A percentile compares a stretch with the other conserved stretches of the same genome.
Evolutionary conservation across 805 yeast species (phyloP).

Genomic region (Jamesozyma rosinii): DNA sequence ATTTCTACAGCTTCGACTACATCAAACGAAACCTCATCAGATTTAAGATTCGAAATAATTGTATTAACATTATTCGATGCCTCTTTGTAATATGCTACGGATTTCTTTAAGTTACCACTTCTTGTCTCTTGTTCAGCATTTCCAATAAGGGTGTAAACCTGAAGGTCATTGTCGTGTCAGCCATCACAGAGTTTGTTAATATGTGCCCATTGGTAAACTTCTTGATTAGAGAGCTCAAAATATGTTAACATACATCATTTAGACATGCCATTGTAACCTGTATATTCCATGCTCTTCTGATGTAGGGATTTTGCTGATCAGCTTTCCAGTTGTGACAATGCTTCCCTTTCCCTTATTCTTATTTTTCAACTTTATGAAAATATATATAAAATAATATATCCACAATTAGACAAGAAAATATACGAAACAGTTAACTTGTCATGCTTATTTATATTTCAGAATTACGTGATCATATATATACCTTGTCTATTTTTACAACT

Average conservation of each 20-base stretch:
- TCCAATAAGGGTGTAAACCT: conserved; percentile 45
- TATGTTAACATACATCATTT: not conserved
- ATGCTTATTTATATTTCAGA: too few species aligned
- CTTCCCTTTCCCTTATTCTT: too few species aligned
- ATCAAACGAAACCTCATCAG: conserved; percentile 11
- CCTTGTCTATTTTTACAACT: too few species aligned
- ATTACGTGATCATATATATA: too few species aligned
- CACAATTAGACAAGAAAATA: too few species aligned
- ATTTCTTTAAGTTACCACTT: conserved; percentile 31
- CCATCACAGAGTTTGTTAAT: conserved; percentile 1
- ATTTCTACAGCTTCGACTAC: conserved; percentile 26
- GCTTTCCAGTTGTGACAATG: too few species aligned
- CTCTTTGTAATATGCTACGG: conserved; percentile 4
- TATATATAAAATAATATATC: too few species aligned
- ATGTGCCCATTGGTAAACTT: not conserved
- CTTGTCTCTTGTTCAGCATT: conserved; percentile 43
- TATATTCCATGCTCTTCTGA: too few species aligned
- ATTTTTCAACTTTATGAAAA: too few species aligned
- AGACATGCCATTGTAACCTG: not conserved
- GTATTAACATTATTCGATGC: conserved; percentile 4
- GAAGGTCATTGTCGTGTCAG: not conserved
- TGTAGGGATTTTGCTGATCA: too few species aligned
- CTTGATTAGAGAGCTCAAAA: not conserved
- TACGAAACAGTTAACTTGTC: too few species aligned
- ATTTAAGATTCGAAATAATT: conserved; percentile 6